A percentile compares a stretch with the other conserved stretches of the same genome.
Evolutionary conservation across 2,329 filamentous ascomycete species (phyloP).

Genomic region (Colletotrichum destructivum): DNA sequence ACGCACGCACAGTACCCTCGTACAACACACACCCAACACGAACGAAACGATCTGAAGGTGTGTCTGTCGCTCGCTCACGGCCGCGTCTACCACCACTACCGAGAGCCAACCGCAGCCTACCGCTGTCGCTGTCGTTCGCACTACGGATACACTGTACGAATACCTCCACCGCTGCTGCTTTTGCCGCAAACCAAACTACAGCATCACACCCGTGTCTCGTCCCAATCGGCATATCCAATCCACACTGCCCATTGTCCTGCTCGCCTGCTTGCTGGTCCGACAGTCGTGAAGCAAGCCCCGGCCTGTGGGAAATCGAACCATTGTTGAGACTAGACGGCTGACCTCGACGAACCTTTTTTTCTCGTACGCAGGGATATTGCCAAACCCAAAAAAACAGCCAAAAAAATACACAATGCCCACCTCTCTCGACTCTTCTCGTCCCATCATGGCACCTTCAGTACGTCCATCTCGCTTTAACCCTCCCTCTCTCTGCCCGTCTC

Average conservation of each 20-base stretch:
- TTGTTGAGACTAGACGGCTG: conserved; percentile 33
- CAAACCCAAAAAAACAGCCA: conserved; percentile 22
- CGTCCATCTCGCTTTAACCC: conserved; percentile 49
- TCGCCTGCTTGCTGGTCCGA: conserved; percentile 28
- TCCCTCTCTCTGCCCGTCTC: conserved; percentile 28
- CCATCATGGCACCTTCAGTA: conserved; percentile 76
- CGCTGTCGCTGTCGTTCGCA: background rate
- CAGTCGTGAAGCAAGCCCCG: conserved; percentile 41
- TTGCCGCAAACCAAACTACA: conserved; percentile 1
- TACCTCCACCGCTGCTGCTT: conserved; percentile 12
- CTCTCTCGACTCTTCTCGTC: conserved; percentile 73
- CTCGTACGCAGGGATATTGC: conserved; percentile 30
- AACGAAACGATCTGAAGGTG: conserved; percentile 4
- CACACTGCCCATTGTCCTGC: conserved; percentile 11
- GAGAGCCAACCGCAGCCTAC: conserved; percentile 5
- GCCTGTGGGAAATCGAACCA: conserved; percentile 41
- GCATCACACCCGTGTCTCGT: conserved; percentile 1
- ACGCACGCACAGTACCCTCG: background rate
- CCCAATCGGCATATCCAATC: conserved; percentile 23
- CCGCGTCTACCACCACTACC: conserved; percentile 7
- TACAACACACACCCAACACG: conserved; percentile 4
- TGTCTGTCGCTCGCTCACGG: background rate
- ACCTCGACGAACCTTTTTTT: conserved; percentile 36
- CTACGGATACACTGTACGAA: background rate
- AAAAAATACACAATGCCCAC: conserved; percentile 62